Base-by-base conservation (phyloP, 495 filamentous ascomycete species). In the Penicillium nucicola region DNA sequence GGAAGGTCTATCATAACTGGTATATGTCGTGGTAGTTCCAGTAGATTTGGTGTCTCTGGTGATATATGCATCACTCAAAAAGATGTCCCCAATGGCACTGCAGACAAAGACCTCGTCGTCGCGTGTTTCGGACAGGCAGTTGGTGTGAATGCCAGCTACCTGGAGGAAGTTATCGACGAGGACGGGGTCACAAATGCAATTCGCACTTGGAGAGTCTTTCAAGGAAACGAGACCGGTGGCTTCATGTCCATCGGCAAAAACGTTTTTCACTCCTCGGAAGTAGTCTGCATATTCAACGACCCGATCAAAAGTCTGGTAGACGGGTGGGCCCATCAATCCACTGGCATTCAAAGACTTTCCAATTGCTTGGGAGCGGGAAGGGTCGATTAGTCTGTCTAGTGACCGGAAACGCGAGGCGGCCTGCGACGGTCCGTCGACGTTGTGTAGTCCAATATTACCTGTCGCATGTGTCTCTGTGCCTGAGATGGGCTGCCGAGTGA, bases 121-220 rank as follows among this genome's bases (percentile, higher is more conserved):
- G 1, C 42, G 33, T 14, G 14, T 18, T 2, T 52, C 44, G 0
- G 31, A 52, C 0, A 70, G 45, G 39, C 63, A 65, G 50, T 77
- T 76, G 14, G 69, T 65, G 31, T 69, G 68, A 4, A 76, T 52
- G 3, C 72, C 72, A 0, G 71, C 60, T 0, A 77, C 62, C 42
- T 75, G 72, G 3, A 69, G 11, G 50, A 73, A 72, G 39, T 67
- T 75, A 39, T 75, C 73, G 3, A 71, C 23, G 1, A 55, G n/a
- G 5, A 65, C 22, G 0, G 60, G 59, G 30, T 63, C 44, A 40
- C 58, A 66, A n/a, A 28, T 17, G 14, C 25, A 13, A 11, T 43
- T 17, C 11, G 15, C 34, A 20, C 30, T 41, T 35, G 32, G 6
- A 12, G 41, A 50, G 25, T 22, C 45, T 18, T 32, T 17, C 30